Percentiles rank a stretch among this genome's conserved stretches.
phyloP scores from a whole-genome alignment of 306 rosid species.

The Abrus pulchellus region DNA sequence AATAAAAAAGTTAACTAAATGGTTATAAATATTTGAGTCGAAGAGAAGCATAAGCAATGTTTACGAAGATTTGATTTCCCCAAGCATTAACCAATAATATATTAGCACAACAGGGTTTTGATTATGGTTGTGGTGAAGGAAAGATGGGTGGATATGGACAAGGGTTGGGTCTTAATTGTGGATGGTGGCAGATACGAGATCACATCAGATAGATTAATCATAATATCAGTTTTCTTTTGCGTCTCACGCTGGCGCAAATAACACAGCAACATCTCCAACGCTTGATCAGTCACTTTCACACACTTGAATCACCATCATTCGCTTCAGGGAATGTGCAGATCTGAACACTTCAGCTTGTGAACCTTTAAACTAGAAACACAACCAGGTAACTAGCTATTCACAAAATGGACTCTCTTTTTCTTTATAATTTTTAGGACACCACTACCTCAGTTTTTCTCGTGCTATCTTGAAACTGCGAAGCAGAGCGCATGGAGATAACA shows the following conservation, averaged over 20 bases:
- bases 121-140: neutral
- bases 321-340: conserved; percentile 47
- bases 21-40: too few species aligned
- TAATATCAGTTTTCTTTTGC: neutral
- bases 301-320: conserved; percentile 37
- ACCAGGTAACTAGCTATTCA: neutral
- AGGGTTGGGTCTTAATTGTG: neutral
- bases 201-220: neutral
- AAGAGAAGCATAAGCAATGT: too few species aligned
- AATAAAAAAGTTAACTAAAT: too few species aligned
- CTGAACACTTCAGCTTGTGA: neutral
- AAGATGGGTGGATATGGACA: neutral
- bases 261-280: conserved; percentile 2
- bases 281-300: conserved; percentile 48
- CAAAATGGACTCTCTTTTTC: neutral
- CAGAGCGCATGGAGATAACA: conserved; percentile 16
- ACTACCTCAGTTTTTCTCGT: neutral
- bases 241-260: conserved; percentile 32
- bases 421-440: neutral
- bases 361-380: conserved; percentile 2
- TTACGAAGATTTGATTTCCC: too few species aligned
- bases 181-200: neutral
- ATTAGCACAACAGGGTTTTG: neutral
- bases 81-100: neutral
- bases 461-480: conserved; percentile 1